Base-by-base conservation (phyloP, 176 grass and related monocot species). In the Areca catechu region DNA sequence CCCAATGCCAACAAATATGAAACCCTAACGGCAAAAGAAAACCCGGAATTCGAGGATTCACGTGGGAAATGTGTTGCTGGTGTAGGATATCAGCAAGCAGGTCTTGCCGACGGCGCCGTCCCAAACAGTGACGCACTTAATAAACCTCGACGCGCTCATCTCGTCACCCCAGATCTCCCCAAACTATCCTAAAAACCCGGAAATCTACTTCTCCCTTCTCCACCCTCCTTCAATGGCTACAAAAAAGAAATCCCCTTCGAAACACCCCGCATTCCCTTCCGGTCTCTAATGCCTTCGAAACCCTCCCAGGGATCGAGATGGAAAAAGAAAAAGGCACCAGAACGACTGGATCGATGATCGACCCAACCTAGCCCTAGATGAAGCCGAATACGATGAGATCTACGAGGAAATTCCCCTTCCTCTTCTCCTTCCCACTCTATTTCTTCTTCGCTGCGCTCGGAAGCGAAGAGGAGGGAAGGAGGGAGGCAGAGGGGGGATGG, bases 301-400 rank as follows among this genome's bases (percentile, higher is more conserved):
- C 28, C 28, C 28, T 18, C 43, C 4, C 19, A 57, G 25, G 16
- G 49, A 60, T 24, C 34, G 58, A 22, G 17, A 30, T n/a, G 5
- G 28, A 30, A 30, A 30, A 30, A 30, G 28, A 7, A 30, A 30
- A 30, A 1, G 28, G 28, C 28, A 30, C 28, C 1, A 30, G 5
- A 5, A 30, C 28, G 28, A 30, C 5, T 6, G 28, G 1, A 5
- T 30, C 28, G 28, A 30, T 30, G 28, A 30, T 30, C 28, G 5
- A 56, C n/a, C 43, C 18, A 57, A 65, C 50, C 61, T 49, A 74
- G 63, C 59, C 56, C 56, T 28, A 24, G 24, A 59, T 16, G 23
- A 59, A 0, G 28, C 28, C 28, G 28, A 30, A 5, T 4, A 30
- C 28, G 4, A 30, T 30, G 57, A 59, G 43, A 63, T 23, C 60